phyloP scores from a whole-genome alignment of 1,139 yeast genomes.

The Kodamaea sp. region DNA sequence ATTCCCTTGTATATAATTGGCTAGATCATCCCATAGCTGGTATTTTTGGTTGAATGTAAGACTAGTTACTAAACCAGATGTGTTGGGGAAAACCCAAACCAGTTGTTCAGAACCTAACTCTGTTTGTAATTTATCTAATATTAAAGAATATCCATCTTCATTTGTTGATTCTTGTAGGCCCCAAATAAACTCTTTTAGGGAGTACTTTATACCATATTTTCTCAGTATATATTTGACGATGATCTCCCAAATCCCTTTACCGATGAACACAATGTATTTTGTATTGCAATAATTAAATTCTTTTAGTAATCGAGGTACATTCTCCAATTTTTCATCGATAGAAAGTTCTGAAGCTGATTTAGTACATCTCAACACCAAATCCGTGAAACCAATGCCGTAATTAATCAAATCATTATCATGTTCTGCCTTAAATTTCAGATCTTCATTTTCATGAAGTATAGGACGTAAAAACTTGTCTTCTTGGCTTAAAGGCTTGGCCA shows the following conservation, averaged over 20 bases:
- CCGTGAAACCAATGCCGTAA: constrained; percentile 66
- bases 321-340: constrained; percentile 48
- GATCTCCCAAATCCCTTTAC: constrained; percentile 78
- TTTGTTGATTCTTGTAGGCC: constrained; percentile 40
- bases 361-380: constrained; percentile 65
- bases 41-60: constrained; percentile 46
- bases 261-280: constrained; percentile 53
- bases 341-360: constrained; percentile 55
- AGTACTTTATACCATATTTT: constrained; percentile 16
- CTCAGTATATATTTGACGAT: constrained; percentile 27
- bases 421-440: constrained; percentile 20
- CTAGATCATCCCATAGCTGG: constrained; percentile 45
- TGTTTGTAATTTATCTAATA: constrained; percentile 17
- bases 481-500: constrained; percentile 8
- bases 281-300: constrained; percentile 43
- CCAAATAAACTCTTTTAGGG: constrained; percentile 40
- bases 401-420: constrained; percentile 47
- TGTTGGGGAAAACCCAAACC: constrained; percentile 65
- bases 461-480: constrained; percentile 13
- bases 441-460: constrained; percentile 9
- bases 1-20: constrained; percentile 10
- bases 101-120: constrained; percentile 13
- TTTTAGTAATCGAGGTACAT: constrained; percentile 50
- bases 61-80: constrained; percentile 69
- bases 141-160: constrained; percentile 14